Base-by-base conservation (phyloP, 1,284 basidiomycete genomes). In the Somion occarium region DNA sequence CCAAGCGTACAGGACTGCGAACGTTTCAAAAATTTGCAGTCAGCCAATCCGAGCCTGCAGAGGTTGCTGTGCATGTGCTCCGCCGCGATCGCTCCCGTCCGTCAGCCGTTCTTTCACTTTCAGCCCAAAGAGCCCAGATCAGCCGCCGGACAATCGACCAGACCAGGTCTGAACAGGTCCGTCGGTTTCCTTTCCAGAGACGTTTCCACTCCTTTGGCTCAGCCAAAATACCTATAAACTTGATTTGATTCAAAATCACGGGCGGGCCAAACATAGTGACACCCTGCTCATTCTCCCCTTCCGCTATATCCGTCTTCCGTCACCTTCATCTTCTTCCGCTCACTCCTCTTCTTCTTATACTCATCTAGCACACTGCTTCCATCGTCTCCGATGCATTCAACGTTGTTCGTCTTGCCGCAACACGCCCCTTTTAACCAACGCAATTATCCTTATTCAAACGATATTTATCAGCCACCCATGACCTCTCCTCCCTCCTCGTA, bases 371-470 rank as follows among this genome's bases (percentile, higher is more conserved):
- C 12, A 13, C 43, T 23, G 37, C 47, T 38, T 39, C 47, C 45
- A 34, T 47, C 45, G 18, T 47, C 19, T 12, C 15, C 37, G 13
- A 48, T 48, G 47, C 26, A 48, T 25, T 48, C 47, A 13, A 24
- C 47, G 13, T 11, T 48, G 5, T 30, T 39, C 30, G 30, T 15
- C 20, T 23, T 48, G 15, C 7, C 23, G 18, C 38, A 38, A n/a
- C 37, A 38, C 19, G 5, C 5, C 47, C 23, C 9, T 15, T 15
- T 23, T 24, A 30, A 23, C 42, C 42, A 3, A 22, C 42, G 30
- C 30, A 34, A 34, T 34, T 34, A 34, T 34, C 30, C 7, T 34
- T 34, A 34, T 34, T 43, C 42, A 22, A 19, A 5, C 42, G 23
- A 19, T 23, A 43, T 43, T 19, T 43, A 43, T 43, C 42, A 43